Percentiles rank a stretch among this genome's conserved stretches.
Evolutionary conservation across 345 rosid species (phyloP).

Genomic region (Microcos paniculata): DNA sequence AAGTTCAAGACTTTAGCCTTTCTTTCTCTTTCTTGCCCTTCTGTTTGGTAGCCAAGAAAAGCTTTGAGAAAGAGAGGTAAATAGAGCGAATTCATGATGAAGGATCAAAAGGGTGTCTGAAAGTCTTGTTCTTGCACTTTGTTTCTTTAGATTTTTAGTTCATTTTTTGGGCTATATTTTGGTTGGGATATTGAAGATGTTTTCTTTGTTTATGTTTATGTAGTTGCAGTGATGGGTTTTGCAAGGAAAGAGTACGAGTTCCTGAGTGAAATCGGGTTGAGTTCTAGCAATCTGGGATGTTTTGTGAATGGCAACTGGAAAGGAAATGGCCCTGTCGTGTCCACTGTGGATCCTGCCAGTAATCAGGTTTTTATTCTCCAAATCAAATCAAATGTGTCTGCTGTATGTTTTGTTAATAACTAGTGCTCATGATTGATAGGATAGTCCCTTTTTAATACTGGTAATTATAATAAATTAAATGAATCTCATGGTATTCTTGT

Average conservation of each 20-base stretch:
- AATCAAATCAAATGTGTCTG: neutral
- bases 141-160: too few species aligned
- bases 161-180: constrained; percentile 4
- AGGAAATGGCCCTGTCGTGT: constrained; percentile 64
- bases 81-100: neutral
- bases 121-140: neutral
- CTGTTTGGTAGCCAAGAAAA: constrained; percentile 9
- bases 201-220: neutral
- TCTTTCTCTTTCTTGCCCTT: neutral
- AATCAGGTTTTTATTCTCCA: constrained; percentile 67
- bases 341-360: constrained; percentile 72
- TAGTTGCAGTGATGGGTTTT: constrained; percentile 64
- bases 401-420: neutral
- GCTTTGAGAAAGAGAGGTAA: neutral
- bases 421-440: neutral
- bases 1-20: neutral
- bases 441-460: neutral
- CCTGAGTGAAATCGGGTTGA: constrained; percentile 77
- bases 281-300: constrained; percentile 61
- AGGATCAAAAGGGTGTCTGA: neutral
- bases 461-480: too few species aligned
- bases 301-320: constrained; percentile 77
- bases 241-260: constrained; percentile 59
- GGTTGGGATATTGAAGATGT: neutral
- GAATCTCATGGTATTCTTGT: neutral